Conservation (phyloP, 2,329 filamentous ascomycete species). For the Ceratocystis colombiana region DNA sequence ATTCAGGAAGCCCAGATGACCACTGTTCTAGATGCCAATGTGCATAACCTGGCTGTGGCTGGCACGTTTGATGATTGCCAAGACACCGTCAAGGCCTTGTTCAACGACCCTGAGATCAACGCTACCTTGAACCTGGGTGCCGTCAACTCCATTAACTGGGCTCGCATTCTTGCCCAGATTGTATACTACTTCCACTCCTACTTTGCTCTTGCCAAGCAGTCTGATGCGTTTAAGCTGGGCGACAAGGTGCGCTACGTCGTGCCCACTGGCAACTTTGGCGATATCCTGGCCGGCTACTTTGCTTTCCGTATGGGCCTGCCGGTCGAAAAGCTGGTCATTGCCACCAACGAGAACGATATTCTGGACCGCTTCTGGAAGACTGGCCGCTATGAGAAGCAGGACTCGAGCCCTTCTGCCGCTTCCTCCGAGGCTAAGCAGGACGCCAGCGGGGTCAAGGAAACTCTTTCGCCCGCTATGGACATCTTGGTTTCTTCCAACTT, state of each 20-base stretch:
- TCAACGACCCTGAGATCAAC: slow-evolving; percentile 78
- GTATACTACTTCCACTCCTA: slow-evolving; percentile 96
- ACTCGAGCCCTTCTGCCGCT: slow-evolving; percentile 36
- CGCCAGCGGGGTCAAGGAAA: slow-evolving; percentile 72
- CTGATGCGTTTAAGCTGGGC: slow-evolving; percentile 50
- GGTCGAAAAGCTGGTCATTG: slow-evolving; percentile 76
- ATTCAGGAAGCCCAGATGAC: slow-evolving; percentile 98
- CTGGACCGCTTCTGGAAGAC: slow-evolving; percentile 90
- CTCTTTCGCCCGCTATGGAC: slow-evolving; percentile 91
- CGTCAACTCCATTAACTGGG: slow-evolving; percentile 96
- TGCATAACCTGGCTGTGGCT: slow-evolving; percentile 81
- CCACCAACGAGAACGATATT: slow-evolving; percentile 97
- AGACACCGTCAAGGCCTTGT: slow-evolving; percentile 90
- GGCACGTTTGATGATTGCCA: slow-evolving; percentile 97
- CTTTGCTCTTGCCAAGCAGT: slow-evolving; percentile 61
- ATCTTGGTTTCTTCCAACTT: slow-evolving; percentile 96
- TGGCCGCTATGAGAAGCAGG: slow-evolving; percentile 79
- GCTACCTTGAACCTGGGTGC: slow-evolving; percentile 72
- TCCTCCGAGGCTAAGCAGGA: slow-evolving; percentile 53
- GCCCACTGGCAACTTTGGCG: slow-evolving; percentile 92
- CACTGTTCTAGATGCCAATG: slow-evolving; percentile 78
- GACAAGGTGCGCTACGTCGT: slow-evolving; percentile 75
- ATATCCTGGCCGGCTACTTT: slow-evolving; percentile 89
- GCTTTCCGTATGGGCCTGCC: slow-evolving; percentile 84
- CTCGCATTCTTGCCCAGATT: slow-evolving; percentile 89